Evolutionary conservation across 257 asterid genomes (phyloP), one percentile per base, ranked within the genome.

Genomic region (Solanum medicagineum): DNA sequence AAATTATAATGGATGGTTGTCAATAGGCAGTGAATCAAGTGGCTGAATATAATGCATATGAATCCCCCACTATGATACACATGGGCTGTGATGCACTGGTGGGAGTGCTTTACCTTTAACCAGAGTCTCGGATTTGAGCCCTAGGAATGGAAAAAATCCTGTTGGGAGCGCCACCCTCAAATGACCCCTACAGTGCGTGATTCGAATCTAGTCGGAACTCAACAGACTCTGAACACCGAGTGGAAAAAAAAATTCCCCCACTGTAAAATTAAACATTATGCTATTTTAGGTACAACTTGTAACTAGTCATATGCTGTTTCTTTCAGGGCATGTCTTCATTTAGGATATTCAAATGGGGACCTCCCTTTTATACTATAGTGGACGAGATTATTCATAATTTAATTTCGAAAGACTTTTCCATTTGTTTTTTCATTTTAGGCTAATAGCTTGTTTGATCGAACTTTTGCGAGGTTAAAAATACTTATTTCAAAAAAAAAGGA

Each of bases 21-120:
- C 75, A 82, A 62, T 84, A 70, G 83, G 81, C 80, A 55, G 86
- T 77, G 81, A 84, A 84, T 63, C 83, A 63, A 87, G 86, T 88
- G 86, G 74, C 77, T 36, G 62, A 74, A 74, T 47, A 22, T 42
- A 74, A 47, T 74, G 19, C 54, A 29, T 68, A 19, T 65, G 45
- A 26, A n/a, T 22, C 12, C 88, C 85, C 81, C 87, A 89, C 85
- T 56, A 11, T 20, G 6, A 36, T 0, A 3, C 0, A 29, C 0
- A 32, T 32, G 36, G 36, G 4, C 3, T 32, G 4, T 32, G 36
- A 32, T 32, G 36, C 36, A 32, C 4, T 32, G 4, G 4, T 32
- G 4, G 1, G 36, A 32, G 3, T 32, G 4, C 0, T 32, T 32
- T 0, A 32, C 36, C 4, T 32, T 32, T 32, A 32, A 32, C 3